A percentile compares a stretch with the other conserved stretches of the same genome.
phyloP scores from a whole-genome alignment of 1,284 basidiomycete genomes.

The Rhodotorula sp. region DNA sequence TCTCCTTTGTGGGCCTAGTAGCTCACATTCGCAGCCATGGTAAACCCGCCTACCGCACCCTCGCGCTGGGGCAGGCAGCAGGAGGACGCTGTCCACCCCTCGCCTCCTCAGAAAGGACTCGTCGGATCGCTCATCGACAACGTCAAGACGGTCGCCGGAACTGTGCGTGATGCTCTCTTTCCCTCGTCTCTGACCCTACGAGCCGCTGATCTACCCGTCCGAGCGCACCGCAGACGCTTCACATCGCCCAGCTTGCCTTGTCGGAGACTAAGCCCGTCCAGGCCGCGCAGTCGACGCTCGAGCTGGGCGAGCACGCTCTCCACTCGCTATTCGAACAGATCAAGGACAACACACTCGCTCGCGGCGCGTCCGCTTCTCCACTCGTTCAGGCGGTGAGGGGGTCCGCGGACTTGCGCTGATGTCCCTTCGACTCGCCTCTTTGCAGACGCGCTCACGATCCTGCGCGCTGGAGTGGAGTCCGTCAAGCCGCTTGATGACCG shows the following conservation, averaged over 20 bases:
- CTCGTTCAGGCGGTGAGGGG: not conserved
- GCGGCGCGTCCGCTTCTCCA: conserved; percentile 3
- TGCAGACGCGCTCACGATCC: conserved; percentile 12
- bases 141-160: conserved; percentile 4
- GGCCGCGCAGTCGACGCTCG: not conserved
- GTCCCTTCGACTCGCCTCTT: not conserved
- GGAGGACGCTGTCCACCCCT: not conserved
- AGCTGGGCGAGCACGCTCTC: not conserved
- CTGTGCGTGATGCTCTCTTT: conserved; percentile 2
- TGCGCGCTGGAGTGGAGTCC: conserved; percentile 1
- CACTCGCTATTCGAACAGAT: conserved; percentile 14
- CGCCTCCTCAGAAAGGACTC: not conserved
- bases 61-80: conserved; percentile 12
- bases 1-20: not conserved
- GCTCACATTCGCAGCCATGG: not conserved
- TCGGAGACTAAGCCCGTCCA: conserved; percentile 3
- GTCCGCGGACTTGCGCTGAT: not conserved
- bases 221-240: conserved; percentile 1
- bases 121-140: not conserved
- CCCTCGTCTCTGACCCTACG: not conserved
- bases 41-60: not conserved
- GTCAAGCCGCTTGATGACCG: conserved; percentile 29
- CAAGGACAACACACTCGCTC: conserved; percentile 9
- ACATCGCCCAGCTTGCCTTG: conserved; percentile 15
- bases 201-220: not conserved